Conservation (phyloP, 2,329 filamentous ascomycete species). For the Pestalotiopsis sp. region DNA sequence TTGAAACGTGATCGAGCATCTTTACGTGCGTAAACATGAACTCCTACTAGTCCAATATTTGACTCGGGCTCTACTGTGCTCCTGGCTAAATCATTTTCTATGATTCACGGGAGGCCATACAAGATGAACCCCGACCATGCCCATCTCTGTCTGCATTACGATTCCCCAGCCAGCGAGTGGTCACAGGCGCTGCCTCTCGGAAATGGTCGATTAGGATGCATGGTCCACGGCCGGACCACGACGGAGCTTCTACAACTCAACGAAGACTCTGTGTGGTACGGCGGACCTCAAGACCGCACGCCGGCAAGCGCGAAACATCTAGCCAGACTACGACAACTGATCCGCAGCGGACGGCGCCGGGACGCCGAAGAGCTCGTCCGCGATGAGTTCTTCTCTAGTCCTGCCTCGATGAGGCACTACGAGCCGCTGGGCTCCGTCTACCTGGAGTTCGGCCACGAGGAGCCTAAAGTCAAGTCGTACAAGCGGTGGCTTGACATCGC, state of each 20-base stretch:
- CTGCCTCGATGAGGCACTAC: slow-evolving; percentile 48
- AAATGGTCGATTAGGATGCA: slow-evolving; percentile 45
- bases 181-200: slow-evolving; percentile 45
- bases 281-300: slow-evolving; percentile 43
- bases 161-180: slow-evolving; percentile 1
- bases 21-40: background rate
- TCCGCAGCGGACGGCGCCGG: slow-evolving; percentile 38
- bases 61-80: background rate
- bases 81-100: background rate
- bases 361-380: slow-evolving; percentile 43
- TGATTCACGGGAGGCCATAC: background rate
- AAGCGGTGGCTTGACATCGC: slow-evolving; percentile 20
- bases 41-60: background rate
- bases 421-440: slow-evolving; percentile 36
- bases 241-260: slow-evolving; percentile 47
- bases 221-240: slow-evolving; percentile 45
- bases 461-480: slow-evolving; percentile 27
- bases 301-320: slow-evolving; percentile 40
- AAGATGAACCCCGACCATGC: slow-evolving; percentile 1
- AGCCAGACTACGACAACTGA: slow-evolving; percentile 38
- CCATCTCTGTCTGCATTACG: slow-evolving; percentile 5
- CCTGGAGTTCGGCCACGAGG: slow-evolving; percentile 24
- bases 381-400: slow-evolving; percentile 45
- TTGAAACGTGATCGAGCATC: background rate
- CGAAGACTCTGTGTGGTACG: slow-evolving; percentile 50